Evolutionary conservation across 2,329 filamentous ascomycete genomes (phyloP).

Genomic region (Paraphoma sp.): DNA sequence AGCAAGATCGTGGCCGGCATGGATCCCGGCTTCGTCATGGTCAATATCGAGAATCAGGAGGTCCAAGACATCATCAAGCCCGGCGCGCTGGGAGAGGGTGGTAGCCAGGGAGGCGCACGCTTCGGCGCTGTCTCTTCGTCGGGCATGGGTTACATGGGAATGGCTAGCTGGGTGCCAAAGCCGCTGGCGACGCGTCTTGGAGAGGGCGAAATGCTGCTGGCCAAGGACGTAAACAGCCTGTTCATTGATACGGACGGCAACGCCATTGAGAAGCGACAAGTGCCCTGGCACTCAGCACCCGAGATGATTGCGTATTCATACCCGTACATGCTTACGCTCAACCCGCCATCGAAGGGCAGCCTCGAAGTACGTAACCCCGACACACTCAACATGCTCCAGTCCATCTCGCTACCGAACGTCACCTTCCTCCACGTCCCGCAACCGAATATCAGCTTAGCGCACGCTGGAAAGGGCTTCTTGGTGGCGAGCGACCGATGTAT

Average conservation of each 20-base stretch:
- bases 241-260: conserved; percentile 88
- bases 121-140: conserved; percentile 84
- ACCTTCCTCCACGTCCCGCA: conserved; percentile 89
- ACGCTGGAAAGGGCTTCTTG: conserved; percentile 94
- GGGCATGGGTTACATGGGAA: conserved; percentile 96
- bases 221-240: conserved; percentile 95
- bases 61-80: conserved; percentile 81
- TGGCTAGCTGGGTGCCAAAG: conserved; percentile 89
- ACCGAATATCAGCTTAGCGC: conserved; percentile 90
- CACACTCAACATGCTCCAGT: conserved; percentile 88
- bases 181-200: conserved; percentile 83
- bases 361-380: conserved; percentile 93
- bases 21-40: conserved; percentile 88
- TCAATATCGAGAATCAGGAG: conserved; percentile 78
- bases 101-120: conserved; percentile 70
- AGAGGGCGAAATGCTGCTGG: conserved; percentile 86
- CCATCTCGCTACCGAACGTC: conserved; percentile 79
- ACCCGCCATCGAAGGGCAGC: conserved; percentile 80
- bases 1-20: conserved; percentile 88
- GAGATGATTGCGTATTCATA: conserved; percentile 96
- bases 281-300: conserved; percentile 90
- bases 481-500: conserved; percentile 89
- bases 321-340: conserved; percentile 88
- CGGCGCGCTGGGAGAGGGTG: conserved; percentile 71
- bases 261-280: conserved; percentile 79